Base-by-base conservation (phyloP, 192 early-diverging fungal genomes). In the Diversispora epigaea region DNA sequence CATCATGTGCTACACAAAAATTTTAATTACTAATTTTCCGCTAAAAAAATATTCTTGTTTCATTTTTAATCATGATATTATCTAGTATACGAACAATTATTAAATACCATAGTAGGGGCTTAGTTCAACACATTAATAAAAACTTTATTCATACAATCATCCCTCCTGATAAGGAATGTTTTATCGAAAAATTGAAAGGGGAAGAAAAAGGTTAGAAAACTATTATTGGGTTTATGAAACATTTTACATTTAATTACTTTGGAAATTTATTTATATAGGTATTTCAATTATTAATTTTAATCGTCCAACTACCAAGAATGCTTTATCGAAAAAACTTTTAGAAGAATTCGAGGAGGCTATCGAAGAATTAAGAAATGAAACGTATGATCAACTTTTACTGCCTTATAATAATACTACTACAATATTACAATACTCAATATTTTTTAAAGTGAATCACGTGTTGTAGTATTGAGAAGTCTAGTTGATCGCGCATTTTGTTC, bases 401-500 rank as follows among this genome's bases (percentile, higher is more conserved):
- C 19, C 25, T 50, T 2, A n/a, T 40, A 6, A 47, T 57, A 1
- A 14, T 19, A 6, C 44, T 10, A 44, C 21, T 32, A 12, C 41
- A 17, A 22, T 43, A 11, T 50, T 9, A 58, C 40, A 54, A 7
- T 21, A 25, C 8, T n/a, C 17, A 62, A 17, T 62, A 11, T 21
- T 73, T 52, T 22, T 54, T 71, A 68, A 78, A 88, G 87, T 10
- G 81, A 86, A 10, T 82, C 86, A 14, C 89, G 95, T 32, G 95
- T 94, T 9, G 86, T 98, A 15, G 83, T 97, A 57, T 44, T 98
- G 62, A 88, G 88, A 68, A 93, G 92, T 81, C 54, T 85, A 21
- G 95, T 96, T 3, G 82, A 89, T 40, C 82, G 89, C 5, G 93
- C 93, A 32, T 98, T 98, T 78, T 98, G 95, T 80, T 93, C 95